Conservation (phyloP, 495 filamentous ascomycete genomes). For the Friedmanniomyces simplex region DNA sequence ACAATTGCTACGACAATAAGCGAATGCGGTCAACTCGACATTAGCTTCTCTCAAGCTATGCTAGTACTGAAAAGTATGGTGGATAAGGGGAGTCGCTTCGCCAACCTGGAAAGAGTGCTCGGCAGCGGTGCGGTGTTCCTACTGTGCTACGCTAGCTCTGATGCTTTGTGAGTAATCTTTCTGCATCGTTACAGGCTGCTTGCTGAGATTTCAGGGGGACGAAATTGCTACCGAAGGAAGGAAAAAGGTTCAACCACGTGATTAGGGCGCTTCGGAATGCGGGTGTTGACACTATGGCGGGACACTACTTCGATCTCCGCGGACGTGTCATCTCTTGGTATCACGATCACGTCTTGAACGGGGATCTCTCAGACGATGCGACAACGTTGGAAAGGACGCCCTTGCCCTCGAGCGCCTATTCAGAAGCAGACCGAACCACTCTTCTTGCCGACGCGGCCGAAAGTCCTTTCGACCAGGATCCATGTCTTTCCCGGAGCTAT, state of each 20-base stretch:
- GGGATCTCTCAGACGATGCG: background rate
- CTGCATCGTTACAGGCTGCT: too few species aligned
- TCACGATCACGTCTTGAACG: constrained; percentile 3
- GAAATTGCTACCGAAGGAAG: constrained; percentile 2
- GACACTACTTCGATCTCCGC: constrained; percentile 4
- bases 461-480: background rate
- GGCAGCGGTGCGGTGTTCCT: too few species aligned
- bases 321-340: constrained; percentile 2
- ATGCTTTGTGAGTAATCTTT: too few species aligned
- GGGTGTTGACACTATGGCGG: constrained; percentile 1
- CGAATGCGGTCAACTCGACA: too few species aligned
- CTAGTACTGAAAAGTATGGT: too few species aligned
- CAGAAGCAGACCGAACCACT: background rate
- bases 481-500: background rate
- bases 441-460: background rate
- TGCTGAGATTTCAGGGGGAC: too few species aligned
- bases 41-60: too few species aligned
- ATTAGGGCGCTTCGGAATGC: background rate
- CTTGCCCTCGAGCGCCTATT: constrained; percentile 3
- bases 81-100: too few species aligned
- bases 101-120: too few species aligned
- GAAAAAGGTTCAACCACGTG: background rate
- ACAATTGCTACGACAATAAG: too few species aligned
- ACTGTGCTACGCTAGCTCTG: too few species aligned
- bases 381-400: background rate